A percentile compares a stretch with the other conserved stretches of the same genome.
phyloP scores from a whole-genome alignment of 495 filamentous ascomycete species.

The Talaromyces borbonicus region DNA sequence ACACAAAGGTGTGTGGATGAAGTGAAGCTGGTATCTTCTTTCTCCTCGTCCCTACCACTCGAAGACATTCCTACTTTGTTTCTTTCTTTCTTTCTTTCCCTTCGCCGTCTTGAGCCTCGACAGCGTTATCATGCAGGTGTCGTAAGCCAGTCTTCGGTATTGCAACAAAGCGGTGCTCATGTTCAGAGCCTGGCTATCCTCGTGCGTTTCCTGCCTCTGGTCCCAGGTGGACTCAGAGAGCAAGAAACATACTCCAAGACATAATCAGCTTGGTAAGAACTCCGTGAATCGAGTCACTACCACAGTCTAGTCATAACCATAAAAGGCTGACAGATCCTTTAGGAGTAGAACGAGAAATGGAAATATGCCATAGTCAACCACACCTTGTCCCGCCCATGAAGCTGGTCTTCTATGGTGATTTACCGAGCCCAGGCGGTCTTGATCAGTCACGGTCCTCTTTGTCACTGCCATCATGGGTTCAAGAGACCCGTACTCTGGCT shows the following conservation, averaged over 20 bases:
- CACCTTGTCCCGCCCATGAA: conserved; percentile 39
- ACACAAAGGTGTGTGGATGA: neutral
- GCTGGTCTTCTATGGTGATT: conserved; percentile 29
- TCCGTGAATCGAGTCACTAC: too few relatives aligned
- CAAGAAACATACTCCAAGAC: conserved; percentile 13
- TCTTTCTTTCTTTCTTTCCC: conserved; percentile 8
- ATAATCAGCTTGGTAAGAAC: too few relatives aligned
- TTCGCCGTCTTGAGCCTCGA: conserved; percentile 10
- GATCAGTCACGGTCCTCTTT: conserved; percentile 21
- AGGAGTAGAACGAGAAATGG: conserved; percentile 32
- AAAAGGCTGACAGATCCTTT: conserved; percentile 12
- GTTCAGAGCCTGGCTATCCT: conserved; percentile 35
- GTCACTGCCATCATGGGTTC: conserved; percentile 25
- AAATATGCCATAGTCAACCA: conserved; percentile 41
- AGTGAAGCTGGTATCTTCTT: conserved; percentile 2
- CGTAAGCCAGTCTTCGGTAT: conserved; percentile 33
- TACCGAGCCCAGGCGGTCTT: conserved; percentile 23
- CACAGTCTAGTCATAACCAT: neutral
- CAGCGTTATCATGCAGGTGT: conserved; percentile 21
- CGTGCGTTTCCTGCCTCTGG: conserved; percentile 29
- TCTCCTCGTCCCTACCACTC: conserved; percentile 3
- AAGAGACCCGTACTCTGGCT: conserved; percentile 30
- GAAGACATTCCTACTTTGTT: too few relatives aligned
- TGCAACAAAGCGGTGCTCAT: conserved; percentile 33
- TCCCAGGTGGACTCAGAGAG: conserved; percentile 19